phyloP scores from a whole-genome alignment of 2,329 filamentous ascomycete species.

The Aureobasidium sp. region DNA sequence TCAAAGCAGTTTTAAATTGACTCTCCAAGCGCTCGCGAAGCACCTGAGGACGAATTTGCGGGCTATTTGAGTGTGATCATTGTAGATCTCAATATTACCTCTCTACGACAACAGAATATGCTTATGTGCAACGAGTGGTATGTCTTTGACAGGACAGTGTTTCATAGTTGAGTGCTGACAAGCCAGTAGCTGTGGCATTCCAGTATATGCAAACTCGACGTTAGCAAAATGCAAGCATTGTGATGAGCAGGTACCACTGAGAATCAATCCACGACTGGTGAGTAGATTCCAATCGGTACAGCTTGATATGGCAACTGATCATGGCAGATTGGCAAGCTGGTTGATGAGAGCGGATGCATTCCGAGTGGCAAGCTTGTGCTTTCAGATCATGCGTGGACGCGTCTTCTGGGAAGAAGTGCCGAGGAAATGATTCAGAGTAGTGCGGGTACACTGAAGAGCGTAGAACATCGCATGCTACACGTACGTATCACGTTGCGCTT shows the following conservation, averaged over 20 bases:
- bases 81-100: conserved; percentile 35
- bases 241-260: conserved; percentile 29
- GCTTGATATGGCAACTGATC: background rate
- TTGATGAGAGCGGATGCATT: conserved; percentile 53
- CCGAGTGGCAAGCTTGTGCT: conserved; percentile 48
- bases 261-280: conserved; percentile 38
- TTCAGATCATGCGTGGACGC: conserved; percentile 46
- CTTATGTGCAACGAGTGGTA: conserved; percentile 40
- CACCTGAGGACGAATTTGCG: conserved; percentile 31
- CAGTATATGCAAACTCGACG: conserved; percentile 47
- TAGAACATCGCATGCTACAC: conserved; percentile 48
- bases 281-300: conserved; percentile 6
- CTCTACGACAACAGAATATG: conserved; percentile 37
- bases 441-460: conserved; percentile 37
- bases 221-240: conserved; percentile 36
- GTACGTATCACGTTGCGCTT: conserved; percentile 50
- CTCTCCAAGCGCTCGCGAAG: background rate
- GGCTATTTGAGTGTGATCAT: conserved; percentile 42
- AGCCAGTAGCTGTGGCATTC: conserved; percentile 43
- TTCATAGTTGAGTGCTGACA: background rate
- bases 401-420: conserved; percentile 41
- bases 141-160: background rate
- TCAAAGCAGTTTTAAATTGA: background rate
- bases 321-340: conserved; percentile 34
- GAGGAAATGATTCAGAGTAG: conserved; percentile 37